Evolutionary conservation across 1,139 yeast species (phyloP), one percentile per base, ranked within the genome.

Genomic region (Yamadazyma songkhlaensis): DNA sequence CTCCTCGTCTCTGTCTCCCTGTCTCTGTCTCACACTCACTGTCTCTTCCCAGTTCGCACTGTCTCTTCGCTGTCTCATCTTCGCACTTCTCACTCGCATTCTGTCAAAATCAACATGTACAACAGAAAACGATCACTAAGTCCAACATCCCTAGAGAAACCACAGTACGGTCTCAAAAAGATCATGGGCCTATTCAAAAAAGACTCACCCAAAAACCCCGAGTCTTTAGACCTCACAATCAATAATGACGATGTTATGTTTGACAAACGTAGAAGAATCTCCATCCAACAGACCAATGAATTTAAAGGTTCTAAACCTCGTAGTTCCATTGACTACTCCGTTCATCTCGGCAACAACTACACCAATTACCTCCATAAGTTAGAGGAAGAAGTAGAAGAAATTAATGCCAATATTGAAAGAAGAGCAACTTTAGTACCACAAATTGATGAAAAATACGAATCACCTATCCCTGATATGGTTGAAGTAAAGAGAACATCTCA

Each of bases 231-330:
- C 11, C 4, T n/a, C 12, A 29, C 25, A 29, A 31, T 32, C 27
- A 24, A 23, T 14, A 12, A 34, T 30, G 25, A 35, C 24, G 48
- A 59, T 45, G 57, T 59, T 29, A 39, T 58, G 6, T 59, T 67
- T 2, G 56, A 49, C 10, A 64, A 63, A 46, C 59, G 62, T 44
- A 55, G 58, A 38, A 46, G 64, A 25, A 46, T 64, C 21, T 63
- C 69, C 3, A 44, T 59, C 10, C 60, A 54, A 31, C 55, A 46
- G 6, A 48, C 54, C 8, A 44, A 48, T 14, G 50, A 47, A 15
- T 50, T 49, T 25, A 47, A 48, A 23, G 41, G 35, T 6, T 42
- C 17, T 14, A 49, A 59, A 4, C 72, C 72, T 3, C 50, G 72
- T 15, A 53, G 59, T 5, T 45, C 65, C 17, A 51, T 60, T 1